Evolutionary conservation across 306 rosid genomes (phyloP), one percentile per base, ranked within the genome.

Genomic region (Hippophae gyantsensis): DNA sequence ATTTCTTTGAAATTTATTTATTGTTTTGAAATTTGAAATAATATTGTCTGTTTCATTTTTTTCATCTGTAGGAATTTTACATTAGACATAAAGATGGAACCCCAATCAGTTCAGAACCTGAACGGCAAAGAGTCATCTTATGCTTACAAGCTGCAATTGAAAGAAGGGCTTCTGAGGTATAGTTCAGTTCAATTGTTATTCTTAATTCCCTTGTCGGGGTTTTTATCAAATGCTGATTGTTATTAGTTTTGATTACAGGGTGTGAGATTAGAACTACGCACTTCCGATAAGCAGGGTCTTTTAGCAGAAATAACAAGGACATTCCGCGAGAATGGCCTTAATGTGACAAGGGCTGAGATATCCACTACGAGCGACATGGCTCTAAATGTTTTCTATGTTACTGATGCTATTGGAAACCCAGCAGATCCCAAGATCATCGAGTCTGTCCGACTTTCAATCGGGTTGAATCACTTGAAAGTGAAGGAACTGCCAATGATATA

Each of bases 41-140:
- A 25, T 50, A 40, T 12, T 6, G 13, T 38, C 8, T 11, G 38
- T 32, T 32, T 32, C 38, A 32, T 56, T 45, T 14, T 3, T 38
- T 46, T 49, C 43, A 50, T 62, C 23, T 43, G 43, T 76, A 92
- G 98, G 99, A 92, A 45, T 92, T 92, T 79, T 92, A 85, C 67
- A 85, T 92, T 38, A 81, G 86, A 56, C 99, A 92, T 61, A 76
- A 66, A 8, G 96, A 92, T 66, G 99, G 99, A 57, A 85, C 93
- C 6, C 99, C 95, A n/a, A 92, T 92, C 48, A 92, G 93, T 69
- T 92, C 99, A 46, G 99, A 92, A 62, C 77, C 99, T 0, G 99
- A 92, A 62, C 74, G 84, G 46, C 96, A 85, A 45, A 84, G 96
- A 0, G 99, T 92, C 7, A 92, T 88, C 57, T 93, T 76, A 58